Conservation (phyloP, 2,329 filamentous ascomycete species). For the Talaromyces verruculosus region DNA sequence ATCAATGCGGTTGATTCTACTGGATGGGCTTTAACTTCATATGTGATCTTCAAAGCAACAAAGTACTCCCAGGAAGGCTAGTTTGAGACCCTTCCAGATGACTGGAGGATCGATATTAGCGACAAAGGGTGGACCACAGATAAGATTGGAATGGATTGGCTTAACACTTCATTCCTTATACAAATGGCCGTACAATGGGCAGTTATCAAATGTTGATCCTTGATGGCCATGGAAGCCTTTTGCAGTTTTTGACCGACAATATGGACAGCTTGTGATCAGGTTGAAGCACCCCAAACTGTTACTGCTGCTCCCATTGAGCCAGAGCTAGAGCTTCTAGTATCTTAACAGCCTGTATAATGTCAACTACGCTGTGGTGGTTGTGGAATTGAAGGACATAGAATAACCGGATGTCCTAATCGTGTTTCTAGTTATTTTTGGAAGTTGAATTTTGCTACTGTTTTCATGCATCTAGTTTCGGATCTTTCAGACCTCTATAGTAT, state of each 20-base stretch:
- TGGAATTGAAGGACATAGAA: background rate
- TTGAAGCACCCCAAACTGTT: background rate
- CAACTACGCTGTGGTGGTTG: background rate
- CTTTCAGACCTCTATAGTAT: background rate
- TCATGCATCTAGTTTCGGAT: background rate
- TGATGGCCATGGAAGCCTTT: background rate
- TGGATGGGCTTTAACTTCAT: constrained; percentile 11
- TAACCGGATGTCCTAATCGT: background rate
- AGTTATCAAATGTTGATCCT: background rate
- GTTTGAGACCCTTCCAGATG: background rate
- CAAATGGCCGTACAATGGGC: background rate
- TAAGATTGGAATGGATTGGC: constrained; percentile 8
- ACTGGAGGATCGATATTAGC: background rate
- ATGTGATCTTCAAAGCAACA: constrained; percentile 20
- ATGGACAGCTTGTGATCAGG: background rate
- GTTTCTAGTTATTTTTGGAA: background rate
- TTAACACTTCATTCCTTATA: constrained; percentile 13
- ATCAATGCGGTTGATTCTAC: background rate
- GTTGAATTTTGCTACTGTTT: background rate
- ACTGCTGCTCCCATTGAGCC: background rate
- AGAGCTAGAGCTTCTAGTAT: background rate
- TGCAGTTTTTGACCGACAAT: background rate
- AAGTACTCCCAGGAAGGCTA: constrained; percentile 18
- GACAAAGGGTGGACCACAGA: constrained; percentile 8
- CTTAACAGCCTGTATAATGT: background rate